These are phyloP conservation scores for Torulaspora pretoriensis DNA, from an alignment of 1,139 yeast genomes.

Conservation along the genomic window DNA sequence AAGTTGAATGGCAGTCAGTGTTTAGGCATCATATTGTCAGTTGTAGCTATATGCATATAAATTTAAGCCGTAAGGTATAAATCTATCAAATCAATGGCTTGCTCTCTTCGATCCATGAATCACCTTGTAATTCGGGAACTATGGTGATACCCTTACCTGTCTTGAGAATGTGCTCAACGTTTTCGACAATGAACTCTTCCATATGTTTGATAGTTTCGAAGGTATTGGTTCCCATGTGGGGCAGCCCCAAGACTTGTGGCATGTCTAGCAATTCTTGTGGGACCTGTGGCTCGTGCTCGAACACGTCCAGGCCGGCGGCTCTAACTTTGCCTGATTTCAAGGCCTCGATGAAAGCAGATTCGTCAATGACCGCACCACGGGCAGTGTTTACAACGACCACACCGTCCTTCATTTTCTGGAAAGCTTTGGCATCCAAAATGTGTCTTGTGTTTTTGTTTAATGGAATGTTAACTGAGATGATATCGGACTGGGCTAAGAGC, in stretches of 20 bases:
- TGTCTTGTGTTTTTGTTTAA: slow-evolving; percentile 56
- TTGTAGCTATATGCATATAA: slow-evolving; percentile 8
- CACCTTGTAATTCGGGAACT: slow-evolving; percentile 59
- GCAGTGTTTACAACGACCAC: slow-evolving; percentile 66
- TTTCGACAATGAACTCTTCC: slow-evolving; percentile 50
- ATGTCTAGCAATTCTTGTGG: slow-evolving; percentile 50
- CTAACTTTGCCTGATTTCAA: slow-evolving; percentile 68
- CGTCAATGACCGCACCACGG: slow-evolving; percentile 72
- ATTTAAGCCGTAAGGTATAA: neutral
- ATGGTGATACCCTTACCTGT: slow-evolving; percentile 61
- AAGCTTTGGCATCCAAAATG: slow-evolving; percentile 48
- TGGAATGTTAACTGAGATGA: slow-evolving; percentile 61
- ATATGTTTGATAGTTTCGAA: slow-evolving; percentile 50
- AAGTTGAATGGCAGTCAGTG: neutral
- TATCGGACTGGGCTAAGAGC: slow-evolving; percentile 50
- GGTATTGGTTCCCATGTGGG: slow-evolving; percentile 82
- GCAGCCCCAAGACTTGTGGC: slow-evolving; percentile 59
- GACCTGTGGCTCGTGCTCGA: slow-evolving; percentile 75
- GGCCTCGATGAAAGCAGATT: slow-evolving; percentile 54
- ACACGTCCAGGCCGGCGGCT: slow-evolving; percentile 77
- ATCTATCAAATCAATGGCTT: slow-evolving; percentile 16
- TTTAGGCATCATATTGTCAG: neutral
- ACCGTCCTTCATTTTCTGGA: slow-evolving; percentile 60
- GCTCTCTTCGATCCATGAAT: slow-evolving; percentile 26
- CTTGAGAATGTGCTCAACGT: slow-evolving; percentile 39